Evolutionary conservation across 2,329 filamentous ascomycete genomes (phyloP).

Genomic region (Ophiostoma ips): DNA sequence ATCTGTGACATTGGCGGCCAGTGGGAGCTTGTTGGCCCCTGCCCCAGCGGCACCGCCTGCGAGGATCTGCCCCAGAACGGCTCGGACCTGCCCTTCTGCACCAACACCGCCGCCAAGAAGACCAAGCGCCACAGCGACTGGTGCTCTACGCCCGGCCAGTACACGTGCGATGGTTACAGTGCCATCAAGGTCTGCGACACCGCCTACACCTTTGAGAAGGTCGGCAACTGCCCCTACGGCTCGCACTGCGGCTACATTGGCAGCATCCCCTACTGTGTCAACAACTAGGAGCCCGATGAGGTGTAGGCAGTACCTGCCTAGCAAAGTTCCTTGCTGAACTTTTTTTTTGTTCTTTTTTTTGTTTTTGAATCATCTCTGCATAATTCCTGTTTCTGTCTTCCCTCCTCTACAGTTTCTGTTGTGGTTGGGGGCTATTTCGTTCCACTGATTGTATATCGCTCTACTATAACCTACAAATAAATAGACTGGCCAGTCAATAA

Average conservation of each 20-base stretch:
- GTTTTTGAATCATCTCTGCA: too few species aligned
- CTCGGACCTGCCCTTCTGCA: constrained; percentile 17
- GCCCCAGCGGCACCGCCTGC: constrained; percentile 16
- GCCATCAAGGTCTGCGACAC: constrained; percentile 19
- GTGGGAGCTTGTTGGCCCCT: constrained; percentile 17
- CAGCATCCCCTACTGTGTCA: constrained; percentile 16
- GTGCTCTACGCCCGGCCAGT: constrained; percentile 15
- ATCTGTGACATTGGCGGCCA: constrained; percentile 15
- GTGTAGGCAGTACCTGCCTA: too few species aligned
- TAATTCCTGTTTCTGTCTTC: too few species aligned
- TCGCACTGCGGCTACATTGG: constrained; percentile 17
- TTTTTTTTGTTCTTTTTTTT: too few species aligned
- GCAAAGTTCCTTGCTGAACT: too few species aligned
- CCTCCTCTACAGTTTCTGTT: too few species aligned
- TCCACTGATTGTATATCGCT: too few species aligned
- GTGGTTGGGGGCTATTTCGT: too few species aligned
- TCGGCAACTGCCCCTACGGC: constrained; percentile 14
- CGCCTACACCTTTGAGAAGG: constrained; percentile 10
- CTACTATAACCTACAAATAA: too few species aligned
- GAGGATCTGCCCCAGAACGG: constrained; percentile 15
- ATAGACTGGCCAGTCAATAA: too few species aligned
- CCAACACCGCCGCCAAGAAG: constrained; percentile 4
- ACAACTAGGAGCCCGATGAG: background rate
- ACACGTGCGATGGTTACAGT: constrained; percentile 14
- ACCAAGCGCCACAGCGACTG: constrained; percentile 14